These are phyloP conservation scores for Phragmites australis DNA, from an alignment of 176 grass and related monocot genomes.

Conservation along the genomic window DNA sequence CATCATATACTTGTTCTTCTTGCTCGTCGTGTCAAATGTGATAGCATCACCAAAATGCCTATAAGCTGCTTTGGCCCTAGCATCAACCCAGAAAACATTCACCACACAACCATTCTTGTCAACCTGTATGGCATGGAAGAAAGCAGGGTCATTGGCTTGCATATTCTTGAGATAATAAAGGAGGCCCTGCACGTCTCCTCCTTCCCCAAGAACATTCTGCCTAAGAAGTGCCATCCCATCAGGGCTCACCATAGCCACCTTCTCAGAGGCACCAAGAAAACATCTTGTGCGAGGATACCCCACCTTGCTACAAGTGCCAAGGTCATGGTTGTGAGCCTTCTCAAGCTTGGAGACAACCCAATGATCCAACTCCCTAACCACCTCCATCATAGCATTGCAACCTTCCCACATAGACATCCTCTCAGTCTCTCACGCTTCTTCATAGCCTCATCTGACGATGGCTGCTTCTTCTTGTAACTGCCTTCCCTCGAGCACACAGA, in stretches of 20 bases:
- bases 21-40: conserved; percentile 83
- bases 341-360: conserved; percentile 98
- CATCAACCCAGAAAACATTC: conserved; percentile 87
- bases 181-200: conserved; percentile 59
- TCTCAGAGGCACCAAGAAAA: conserved; percentile 48
- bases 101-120: conserved; percentile 72
- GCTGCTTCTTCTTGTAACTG: conserved; percentile 58
- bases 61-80: conserved; percentile 68
- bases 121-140: conserved; percentile 83
- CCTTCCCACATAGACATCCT: conserved; percentile 85
- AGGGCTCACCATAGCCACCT: conserved; percentile 45
- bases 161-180: conserved; percentile 77
- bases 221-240: conserved; percentile 51
- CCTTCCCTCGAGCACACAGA: conserved; percentile 97
- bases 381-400: conserved; percentile 99
- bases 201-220: conserved; percentile 74
- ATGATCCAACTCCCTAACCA: conserved; percentile 58
- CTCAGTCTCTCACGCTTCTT: conserved; percentile 75
- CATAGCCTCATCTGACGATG: conserved; percentile 39
- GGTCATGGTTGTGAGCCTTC: conserved; percentile 76
- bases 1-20: conserved; percentile 90
- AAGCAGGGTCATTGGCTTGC: conserved; percentile 66
- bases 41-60: conserved; percentile 77
- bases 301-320: conserved; percentile 63
- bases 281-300: conserved; percentile 75